Base-by-base conservation (phyloP, 164 flowering plant species). In the Akebia trifoliata region DNA sequence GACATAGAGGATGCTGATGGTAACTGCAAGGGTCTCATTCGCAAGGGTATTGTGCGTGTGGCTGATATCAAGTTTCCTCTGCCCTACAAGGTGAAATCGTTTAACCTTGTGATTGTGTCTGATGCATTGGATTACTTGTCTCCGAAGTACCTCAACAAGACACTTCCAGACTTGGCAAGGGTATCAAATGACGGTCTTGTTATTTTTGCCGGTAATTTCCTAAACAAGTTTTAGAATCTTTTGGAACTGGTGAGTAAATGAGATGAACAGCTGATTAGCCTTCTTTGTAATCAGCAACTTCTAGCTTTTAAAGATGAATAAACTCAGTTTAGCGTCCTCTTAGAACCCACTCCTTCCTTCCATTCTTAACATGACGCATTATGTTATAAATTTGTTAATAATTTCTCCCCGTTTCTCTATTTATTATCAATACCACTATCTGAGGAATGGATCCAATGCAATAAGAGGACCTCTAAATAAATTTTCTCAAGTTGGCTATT, bases 71-170 rank as follows among this genome's bases (percentile, higher is more conserved):
- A 92, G 69, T 92, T 89, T 67, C 78, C 92, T 65, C 75, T 92
- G n/a, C 98, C 98, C 21, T 92, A 92, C 63, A 72, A 79, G 53
- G 69, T 81, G 32, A 82, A 83, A 59, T 92, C 98, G 17, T 92
- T 88, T 70, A 79, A 90, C 54, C 81, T 86, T 30, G 93, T 92
- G 47, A 77, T 92, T 59, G 83, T 85, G 20, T 84, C 98, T 15
- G 98, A 92, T 72, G 85, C 98, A 22, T 56, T 92, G 67, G 98
- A 92, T 72, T 92, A 92, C 78, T 72, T 92, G 49, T 88, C 98
- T 39, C 96, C 98, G 32, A 88, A 79, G 60, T 88, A 86, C 64
- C 79, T 92, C 25, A 92, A 92, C 77, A 86, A 65, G 72, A 86
- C 96, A 51, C 89, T 92, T 67, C 95, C 98, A n/a, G 95, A 88